A percentile compares a stretch with the other conserved stretches of the same genome.
These are phyloP conservation scores for Trametes sanguinea DNA, from an alignment of 768 basidiomycete species.

Conservation along the genomic window DNA sequence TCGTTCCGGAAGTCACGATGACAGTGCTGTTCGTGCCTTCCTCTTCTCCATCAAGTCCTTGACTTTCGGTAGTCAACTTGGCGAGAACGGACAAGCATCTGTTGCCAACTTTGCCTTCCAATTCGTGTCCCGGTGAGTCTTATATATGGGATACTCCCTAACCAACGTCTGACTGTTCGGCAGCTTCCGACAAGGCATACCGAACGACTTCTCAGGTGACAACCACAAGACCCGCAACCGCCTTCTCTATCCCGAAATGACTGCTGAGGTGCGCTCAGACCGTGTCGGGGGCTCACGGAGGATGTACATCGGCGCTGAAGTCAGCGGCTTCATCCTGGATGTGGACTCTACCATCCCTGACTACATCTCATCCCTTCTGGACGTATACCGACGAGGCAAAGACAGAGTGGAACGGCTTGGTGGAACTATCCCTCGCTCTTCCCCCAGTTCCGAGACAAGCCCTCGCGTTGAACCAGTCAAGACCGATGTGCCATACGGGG, in stretches of 20 bases:
- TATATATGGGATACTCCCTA: neutral
- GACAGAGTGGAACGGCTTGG: constrained; percentile 72
- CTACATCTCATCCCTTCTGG: constrained; percentile 78
- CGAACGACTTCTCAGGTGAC: constrained; percentile 70
- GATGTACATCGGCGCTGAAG: constrained; percentile 64
- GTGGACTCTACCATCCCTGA: constrained; percentile 79
- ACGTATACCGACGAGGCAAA: constrained; percentile 83
- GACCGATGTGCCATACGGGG: constrained; percentile 33
- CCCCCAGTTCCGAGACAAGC: constrained; percentile 29
- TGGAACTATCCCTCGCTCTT: constrained; percentile 51
- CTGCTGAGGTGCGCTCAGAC: constrained; percentile 65
- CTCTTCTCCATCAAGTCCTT: constrained; percentile 81
- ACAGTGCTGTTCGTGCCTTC: constrained; percentile 71
- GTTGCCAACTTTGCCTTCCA: constrained; percentile 81
- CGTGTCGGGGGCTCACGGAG: constrained; percentile 49
- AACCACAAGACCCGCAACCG: constrained; percentile 70
- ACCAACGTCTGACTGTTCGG: neutral
- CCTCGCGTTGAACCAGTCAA: neutral
- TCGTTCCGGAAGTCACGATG: constrained; percentile 39
- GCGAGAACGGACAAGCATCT: constrained; percentile 74
- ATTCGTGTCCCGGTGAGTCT: constrained; percentile 71
- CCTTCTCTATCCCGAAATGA: constrained; percentile 80
- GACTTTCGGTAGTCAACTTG: constrained; percentile 69
- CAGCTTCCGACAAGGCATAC: constrained; percentile 77
- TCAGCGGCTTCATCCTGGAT: constrained; percentile 85